phyloP scores from a whole-genome alignment of 164 flowering plant genomes.

The Vitis cinerea region DNA sequence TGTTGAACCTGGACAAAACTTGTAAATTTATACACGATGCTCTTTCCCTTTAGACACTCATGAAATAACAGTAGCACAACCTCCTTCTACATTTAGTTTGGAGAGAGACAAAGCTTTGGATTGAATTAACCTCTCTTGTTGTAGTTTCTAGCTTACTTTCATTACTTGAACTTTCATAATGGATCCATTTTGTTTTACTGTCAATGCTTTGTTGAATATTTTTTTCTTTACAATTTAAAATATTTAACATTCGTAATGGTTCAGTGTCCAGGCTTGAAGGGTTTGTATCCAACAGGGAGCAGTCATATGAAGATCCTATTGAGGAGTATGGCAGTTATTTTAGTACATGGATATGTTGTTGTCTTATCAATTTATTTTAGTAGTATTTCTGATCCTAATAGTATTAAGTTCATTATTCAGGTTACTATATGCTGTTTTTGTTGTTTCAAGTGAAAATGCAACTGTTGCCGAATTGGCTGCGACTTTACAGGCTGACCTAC shows the following conservation, averaged over 20 bases:
- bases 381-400: conserved; percentile 14
- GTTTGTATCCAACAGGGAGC: conserved; percentile 96
- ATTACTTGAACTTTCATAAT: no score
- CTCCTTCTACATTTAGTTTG: no score
- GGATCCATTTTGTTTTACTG: no score
- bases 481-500: conserved; percentile 92
- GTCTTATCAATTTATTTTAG: neutral
- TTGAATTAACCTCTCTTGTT: no score
- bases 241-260: conserved; percentile 24
- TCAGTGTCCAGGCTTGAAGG: conserved; percentile 99
- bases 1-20: no score
- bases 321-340: conserved; percentile 75
- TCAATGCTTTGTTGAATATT: neutral
- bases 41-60: no score
- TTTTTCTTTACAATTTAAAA: conserved; percentile 6
- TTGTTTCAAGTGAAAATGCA: conserved; percentile 96
- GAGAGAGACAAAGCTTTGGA: no score
- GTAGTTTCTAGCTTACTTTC: no score
- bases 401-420: conserved; percentile 37
- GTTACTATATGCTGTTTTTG: conserved; percentile 98
- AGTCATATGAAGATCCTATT: conserved; percentile 97
- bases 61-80: no score
- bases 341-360: neutral
- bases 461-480: conserved; percentile 96
- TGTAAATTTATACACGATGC: no score